These are phyloP conservation scores for Melastoma malabathricum DNA, from an alignment of 345 rosid genomes.

Conservation along the genomic window DNA sequence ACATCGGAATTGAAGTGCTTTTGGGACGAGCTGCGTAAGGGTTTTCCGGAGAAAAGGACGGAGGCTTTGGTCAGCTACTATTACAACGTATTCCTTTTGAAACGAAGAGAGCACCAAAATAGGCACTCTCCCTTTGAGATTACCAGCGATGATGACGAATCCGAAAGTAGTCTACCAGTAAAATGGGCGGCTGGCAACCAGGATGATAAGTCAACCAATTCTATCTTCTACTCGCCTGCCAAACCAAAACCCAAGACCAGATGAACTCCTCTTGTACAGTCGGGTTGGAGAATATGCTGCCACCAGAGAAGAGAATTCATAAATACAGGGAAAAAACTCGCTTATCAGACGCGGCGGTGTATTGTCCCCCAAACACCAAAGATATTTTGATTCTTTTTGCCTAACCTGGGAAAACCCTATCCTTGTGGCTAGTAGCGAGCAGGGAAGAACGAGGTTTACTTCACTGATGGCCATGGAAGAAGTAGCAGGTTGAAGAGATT, in stretches of 20 bases:
- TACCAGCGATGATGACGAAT: conserved; percentile 57
- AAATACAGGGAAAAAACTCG: no score
- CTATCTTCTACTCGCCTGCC: conserved; percentile 12
- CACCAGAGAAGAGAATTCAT: no score
- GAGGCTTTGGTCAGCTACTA: conserved; percentile 58
- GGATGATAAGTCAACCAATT: conserved; percentile 5
- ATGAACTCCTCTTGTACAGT: no score
- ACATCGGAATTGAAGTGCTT: conserved; percentile 24
- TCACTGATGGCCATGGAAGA: no score
- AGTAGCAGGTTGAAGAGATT: no score
- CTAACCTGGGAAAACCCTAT: no score
- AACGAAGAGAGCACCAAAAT: conserved; percentile 63
- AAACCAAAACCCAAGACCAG: conserved; percentile 6
- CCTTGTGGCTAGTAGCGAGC: no score
- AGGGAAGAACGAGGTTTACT: no score
- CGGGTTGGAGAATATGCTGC: no score
- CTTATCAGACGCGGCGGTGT: no score
- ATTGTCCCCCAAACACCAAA: no score
- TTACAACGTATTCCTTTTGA: conserved; percentile 61
- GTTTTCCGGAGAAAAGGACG: conserved; percentile 34
- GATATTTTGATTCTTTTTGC: no score
- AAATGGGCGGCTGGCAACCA: conserved; percentile 2
- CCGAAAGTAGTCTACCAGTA: conserved; percentile 8
- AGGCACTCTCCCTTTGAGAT: conserved; percentile 32
- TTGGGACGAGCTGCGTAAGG: conserved; percentile 33